A percentile compares a stretch with the other conserved stretches of the same genome.
phyloP scores from a whole-genome alignment of 2,329 filamentous ascomycete species.

The Paramyrothecium roridum region DNA sequence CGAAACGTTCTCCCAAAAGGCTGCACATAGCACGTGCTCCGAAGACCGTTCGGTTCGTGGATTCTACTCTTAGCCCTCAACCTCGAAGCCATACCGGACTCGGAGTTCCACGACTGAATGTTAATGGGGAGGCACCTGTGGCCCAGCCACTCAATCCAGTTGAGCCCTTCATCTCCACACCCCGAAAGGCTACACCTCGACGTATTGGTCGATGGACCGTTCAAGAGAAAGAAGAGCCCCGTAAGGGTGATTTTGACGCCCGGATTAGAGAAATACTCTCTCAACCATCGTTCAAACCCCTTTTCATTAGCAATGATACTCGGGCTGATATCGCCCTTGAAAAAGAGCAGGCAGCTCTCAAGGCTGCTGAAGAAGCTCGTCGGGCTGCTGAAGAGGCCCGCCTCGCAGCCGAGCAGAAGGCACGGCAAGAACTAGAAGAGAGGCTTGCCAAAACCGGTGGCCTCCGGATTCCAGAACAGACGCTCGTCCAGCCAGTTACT shows the following conservation, averaged over 20 bases:
- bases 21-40: conserved; percentile 17
- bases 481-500: conserved; percentile 23
- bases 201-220: not conserved
- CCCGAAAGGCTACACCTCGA: not conserved
- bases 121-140: not conserved
- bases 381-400: conserved; percentile 18
- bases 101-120: conserved; percentile 15
- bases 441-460: conserved; percentile 25
- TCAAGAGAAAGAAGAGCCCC: not conserved
- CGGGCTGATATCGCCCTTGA: conserved; percentile 17
- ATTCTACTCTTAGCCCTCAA: conserved; percentile 19
- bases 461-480: conserved; percentile 22
- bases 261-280: conserved; percentile 15
- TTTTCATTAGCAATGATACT: conserved; percentile 23
- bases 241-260: conserved; percentile 7
- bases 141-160: not conserved
- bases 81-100: conserved; percentile 20
- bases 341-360: conserved; percentile 17
- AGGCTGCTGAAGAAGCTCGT: conserved; percentile 22
- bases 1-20: conserved; percentile 17
- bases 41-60: conserved; percentile 25
- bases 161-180: no score
- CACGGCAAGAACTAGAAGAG: conserved; percentile 18
- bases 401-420: conserved; percentile 17
- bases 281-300: conserved; percentile 17